Base-by-base conservation (phyloP, 2,329 filamentous ascomycete genomes). In the Xylariales sp. region DNA sequence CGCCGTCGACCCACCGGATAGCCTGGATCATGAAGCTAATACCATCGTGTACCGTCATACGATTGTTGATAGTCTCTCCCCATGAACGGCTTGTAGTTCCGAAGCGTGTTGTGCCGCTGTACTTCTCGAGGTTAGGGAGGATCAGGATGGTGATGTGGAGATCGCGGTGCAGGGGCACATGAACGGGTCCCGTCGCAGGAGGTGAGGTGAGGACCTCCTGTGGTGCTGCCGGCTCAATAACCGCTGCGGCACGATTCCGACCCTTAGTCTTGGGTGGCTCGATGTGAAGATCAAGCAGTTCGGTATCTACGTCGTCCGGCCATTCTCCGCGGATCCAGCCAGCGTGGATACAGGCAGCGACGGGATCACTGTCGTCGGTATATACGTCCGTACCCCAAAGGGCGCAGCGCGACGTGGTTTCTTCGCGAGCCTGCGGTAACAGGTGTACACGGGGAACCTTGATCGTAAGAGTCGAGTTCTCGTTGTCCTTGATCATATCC, bases 361-460 rank as follows among this genome's bases (percentile, higher is more conserved):
- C 76, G 1, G 93, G 81, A 57, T 98, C 93, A 0, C 89, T 95
- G 62, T 98, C 93, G 53, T 98, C 93, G 0, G 89, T 95, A 59
- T 97, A 97, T 5, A 98, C 77, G 27, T 94, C 90, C 0, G 88
- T 93, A 1, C 93, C 93, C 90, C 91, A 98, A 0, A 98, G 62
- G 6, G 87, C 86, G 15, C 85, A 78, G 24, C 88, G 78, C 6
- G 80, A 69, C 9, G 89, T 94, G 38, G 97, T 90, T 51, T 94
- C 87, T 58, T 93, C 86, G 21, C 91, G 77, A 18, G 86, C 78
- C 6, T 73, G 65, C 1, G 79, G 63, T 7, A 78, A 78, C 6
- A 98, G 70, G 54, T 93, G 88, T 35, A 86, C 78, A 20, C 86
- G 80, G 2, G 90, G 85, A 5, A 98, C 82, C 53, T 93, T 88